Base-by-base conservation (phyloP, 495 filamentous ascomycete species). In the Aspergillus bridgeri region DNA sequence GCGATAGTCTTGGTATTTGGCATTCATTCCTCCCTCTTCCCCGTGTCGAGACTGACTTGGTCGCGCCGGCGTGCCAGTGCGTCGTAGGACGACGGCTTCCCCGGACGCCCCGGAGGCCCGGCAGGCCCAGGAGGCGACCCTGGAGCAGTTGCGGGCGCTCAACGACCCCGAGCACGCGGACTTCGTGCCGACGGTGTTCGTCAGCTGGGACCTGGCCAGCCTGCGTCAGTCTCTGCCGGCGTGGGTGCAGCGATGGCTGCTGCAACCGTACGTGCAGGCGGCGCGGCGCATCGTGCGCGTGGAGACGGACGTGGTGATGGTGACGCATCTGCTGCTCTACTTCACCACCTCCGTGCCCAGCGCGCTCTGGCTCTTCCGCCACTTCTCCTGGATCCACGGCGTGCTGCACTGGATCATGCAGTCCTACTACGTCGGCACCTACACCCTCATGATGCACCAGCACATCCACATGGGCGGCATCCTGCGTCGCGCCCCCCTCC, bases 371-470 rank as follows among this genome's bases (percentile, higher is more conserved):
- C 75, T 91, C 3, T 91, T 79, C 70, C 76, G 78, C 62, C 62
- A 73, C 54, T 93, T 93, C 68, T 79, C 77, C 29, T 89, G 80
- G 65, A 43, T 76, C 4, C 89, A 90, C 66, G 89, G 79, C 15
- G 45, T 87, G 33, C 29, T 81, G 43, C 89, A 93, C 67, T 77
- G 77, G 63, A 54, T 80, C 27, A 79, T 89, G 73, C 81, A 85
- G 56, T 61, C 75, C 38, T 88, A 73, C 55, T 91, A 85, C 62
- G 77, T 81, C 29, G 89, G 89, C 21, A 75, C 83, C 11, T 93
- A 89, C 71, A 92, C 89, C 0, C 74, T 93, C 38, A 84, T 93
- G 84, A 85, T 86, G 74, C 89, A 92, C 62, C 88, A 92, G 58
- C 89, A 92, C 68, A 91, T 92, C 60, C 89, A 93, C 69, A 82